Conservation (phyloP, 805 yeast genomes). For the Starmera amethionina region DNA sequence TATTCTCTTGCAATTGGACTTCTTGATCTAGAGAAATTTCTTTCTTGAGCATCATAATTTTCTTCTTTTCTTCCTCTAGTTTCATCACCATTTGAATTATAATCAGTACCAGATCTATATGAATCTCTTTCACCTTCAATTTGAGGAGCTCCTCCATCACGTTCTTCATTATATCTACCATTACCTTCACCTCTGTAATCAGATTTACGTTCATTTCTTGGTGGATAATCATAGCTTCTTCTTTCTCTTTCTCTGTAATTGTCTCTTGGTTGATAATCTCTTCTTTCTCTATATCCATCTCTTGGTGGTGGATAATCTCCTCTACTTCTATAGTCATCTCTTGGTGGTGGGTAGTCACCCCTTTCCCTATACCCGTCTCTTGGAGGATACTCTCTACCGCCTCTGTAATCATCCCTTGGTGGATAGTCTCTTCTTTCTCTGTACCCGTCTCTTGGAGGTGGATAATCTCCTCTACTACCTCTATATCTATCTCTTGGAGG, state of each 20-base stretch:
- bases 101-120: background rate
- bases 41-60: slow-evolving; percentile 4
- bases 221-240: slow-evolving; percentile 2
- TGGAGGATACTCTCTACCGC: slow-evolving; percentile 4
- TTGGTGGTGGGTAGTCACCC: background rate
- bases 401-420: slow-evolving; percentile 4
- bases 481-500: slow-evolving; percentile 10
- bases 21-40: slow-evolving; percentile 20
- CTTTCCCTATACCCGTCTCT: slow-evolving; percentile 5
- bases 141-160: background rate
- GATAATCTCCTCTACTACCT: slow-evolving; percentile 7
- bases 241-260: slow-evolving; percentile 6
- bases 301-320: slow-evolving; percentile 7
- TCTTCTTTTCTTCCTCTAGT: slow-evolving; percentile 6
- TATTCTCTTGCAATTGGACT: slow-evolving; percentile 10
- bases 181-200: background rate
- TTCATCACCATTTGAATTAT: slow-evolving; percentile 4
- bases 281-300: slow-evolving; percentile 7
- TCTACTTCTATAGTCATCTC: slow-evolving; percentile 4
- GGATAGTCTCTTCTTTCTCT: slow-evolving; percentile 9
- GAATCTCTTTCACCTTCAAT: slow-evolving; percentile 3
- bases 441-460: slow-evolving; percentile 10
- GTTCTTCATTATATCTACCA: background rate
- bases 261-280: slow-evolving; percentile 3
- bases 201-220: background rate